phyloP scores from a whole-genome alignment of 23 red algal genomes.

The Gracilaria gracilis region DNA sequence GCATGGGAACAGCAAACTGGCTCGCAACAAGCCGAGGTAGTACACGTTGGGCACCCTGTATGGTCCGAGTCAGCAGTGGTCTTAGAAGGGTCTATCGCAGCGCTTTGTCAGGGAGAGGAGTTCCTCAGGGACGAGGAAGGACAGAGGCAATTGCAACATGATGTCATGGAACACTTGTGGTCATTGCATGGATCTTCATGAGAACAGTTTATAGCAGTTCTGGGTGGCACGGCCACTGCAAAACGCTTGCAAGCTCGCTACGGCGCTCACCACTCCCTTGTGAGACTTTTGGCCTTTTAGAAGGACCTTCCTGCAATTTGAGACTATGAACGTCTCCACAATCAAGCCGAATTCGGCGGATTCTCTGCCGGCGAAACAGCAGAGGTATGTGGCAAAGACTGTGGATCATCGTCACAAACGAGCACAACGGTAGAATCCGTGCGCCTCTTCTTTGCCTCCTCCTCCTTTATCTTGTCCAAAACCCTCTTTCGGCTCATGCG shows the following conservation, averaged over 20 bases:
- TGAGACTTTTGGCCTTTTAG: background rate
- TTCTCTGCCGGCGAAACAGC: background rate
- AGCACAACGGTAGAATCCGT: too few relatives aligned
- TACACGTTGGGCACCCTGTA: too few relatives aligned
- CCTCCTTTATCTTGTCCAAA: background rate
- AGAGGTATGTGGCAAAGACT: background rate
- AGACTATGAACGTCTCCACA: background rate
- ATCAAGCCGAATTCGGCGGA: background rate
- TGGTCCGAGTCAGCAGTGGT: too few relatives aligned
- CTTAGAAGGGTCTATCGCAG: too few relatives aligned
- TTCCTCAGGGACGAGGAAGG: background rate
- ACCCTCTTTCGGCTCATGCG: background rate
- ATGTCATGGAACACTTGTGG: background rate
- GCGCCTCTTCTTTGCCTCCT: background rate
- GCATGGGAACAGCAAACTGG: too few relatives aligned
- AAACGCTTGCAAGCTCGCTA: background rate
- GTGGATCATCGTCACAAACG: background rate
- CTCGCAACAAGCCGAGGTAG: too few relatives aligned
- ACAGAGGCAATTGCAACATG: background rate
- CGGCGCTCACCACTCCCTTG: background rate
- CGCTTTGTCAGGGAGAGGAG: background rate
- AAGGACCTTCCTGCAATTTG: background rate
- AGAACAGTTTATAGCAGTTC: background rate
- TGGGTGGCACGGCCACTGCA: background rate
- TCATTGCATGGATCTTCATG: background rate